These are phyloP conservation scores for Aspergillus sp. DNA, from an alignment of 2,329 filamentous ascomycete species.

Conservation along the genomic window DNA sequence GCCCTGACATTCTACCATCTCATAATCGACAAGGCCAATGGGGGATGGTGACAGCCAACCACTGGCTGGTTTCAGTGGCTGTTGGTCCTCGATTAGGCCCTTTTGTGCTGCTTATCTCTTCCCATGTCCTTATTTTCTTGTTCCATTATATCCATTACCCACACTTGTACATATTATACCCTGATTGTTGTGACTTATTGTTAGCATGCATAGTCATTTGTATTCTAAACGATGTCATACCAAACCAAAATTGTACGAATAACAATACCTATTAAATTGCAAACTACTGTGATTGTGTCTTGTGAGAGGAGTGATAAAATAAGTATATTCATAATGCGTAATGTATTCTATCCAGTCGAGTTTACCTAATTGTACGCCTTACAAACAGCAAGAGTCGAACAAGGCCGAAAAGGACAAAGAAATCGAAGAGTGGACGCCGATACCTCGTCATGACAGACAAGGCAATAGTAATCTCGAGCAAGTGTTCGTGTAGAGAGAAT, in stretches of 20 bases:
- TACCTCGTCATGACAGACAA: neutral
- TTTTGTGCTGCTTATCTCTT: neutral
- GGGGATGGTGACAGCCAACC: neutral
- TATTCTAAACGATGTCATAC: neutral
- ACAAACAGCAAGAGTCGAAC: neutral
- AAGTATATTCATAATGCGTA: constrained; percentile 7
- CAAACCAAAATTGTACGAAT: neutral
- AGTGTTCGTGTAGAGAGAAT: constrained; percentile 2
- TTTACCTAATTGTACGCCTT: neutral
- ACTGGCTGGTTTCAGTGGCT: constrained; percentile 9
- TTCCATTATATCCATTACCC: neutral
- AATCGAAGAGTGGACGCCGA: neutral
- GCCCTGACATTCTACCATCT: neutral
- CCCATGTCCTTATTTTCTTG: neutral
- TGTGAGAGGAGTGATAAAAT: neutral
- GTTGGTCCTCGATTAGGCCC: neutral
- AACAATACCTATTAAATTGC: neutral
- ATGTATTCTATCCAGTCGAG: constrained; percentile 1
- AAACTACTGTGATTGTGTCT: neutral
- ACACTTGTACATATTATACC: constrained; percentile 6
- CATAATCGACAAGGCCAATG: neutral
- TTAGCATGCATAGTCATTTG: neutral
- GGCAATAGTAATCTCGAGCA: neutral
- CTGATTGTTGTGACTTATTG: neutral
- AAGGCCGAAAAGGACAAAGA: neutral